These are phyloP conservation scores for Mariannaea sp. DNA, from an alignment of 2,329 filamentous ascomycete genomes.

Conservation along the genomic window DNA sequence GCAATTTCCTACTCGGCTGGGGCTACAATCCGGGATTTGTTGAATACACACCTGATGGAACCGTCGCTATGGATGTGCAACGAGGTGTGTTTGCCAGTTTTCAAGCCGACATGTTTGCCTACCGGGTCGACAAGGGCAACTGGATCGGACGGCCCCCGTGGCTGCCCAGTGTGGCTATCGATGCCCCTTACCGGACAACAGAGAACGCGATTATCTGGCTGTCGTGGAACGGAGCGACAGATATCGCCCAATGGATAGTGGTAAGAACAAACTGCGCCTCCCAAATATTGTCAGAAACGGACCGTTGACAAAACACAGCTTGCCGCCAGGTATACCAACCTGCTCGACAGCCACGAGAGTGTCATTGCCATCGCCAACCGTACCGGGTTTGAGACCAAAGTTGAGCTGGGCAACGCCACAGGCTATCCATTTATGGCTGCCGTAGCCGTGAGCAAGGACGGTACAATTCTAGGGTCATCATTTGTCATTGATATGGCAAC, in stretches of 20 bases:
- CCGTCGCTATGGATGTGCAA: constrained; percentile 35
- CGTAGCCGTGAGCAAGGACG: constrained; percentile 32
- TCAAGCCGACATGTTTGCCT: constrained; percentile 37
- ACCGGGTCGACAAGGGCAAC: constrained; percentile 36
- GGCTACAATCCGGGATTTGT: constrained; percentile 38
- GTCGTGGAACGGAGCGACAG: constrained; percentile 42
- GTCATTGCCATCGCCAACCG: constrained; percentile 31
- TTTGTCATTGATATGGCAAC: constrained; percentile 36
- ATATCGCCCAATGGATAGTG: constrained; percentile 37
- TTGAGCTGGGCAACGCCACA: constrained; percentile 23
- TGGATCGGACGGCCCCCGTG: constrained; percentile 39
- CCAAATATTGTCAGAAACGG: constrained; percentile 7
- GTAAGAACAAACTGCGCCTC: constrained; percentile 28
- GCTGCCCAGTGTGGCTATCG: constrained; percentile 38
- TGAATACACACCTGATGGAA: constrained; percentile 36
- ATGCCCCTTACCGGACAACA: constrained; percentile 31
- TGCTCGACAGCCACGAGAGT: constrained; percentile 31
- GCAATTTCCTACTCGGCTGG: constrained; percentile 38
- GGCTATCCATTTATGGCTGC: constrained; percentile 34
- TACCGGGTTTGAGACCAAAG: constrained; percentile 37
- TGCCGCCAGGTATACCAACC: constrained; percentile 29
- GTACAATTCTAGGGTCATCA: constrained; percentile 36
- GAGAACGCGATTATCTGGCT: constrained; percentile 35
- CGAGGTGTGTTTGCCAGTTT: constrained; percentile 30
- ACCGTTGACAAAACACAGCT: constrained; percentile 32